Percentiles rank a stretch among this genome's conserved stretches.
Evolutionary conservation across 169 alveolate species (phyloP).

Genomic region (Plasmodium vinckei): DNA sequence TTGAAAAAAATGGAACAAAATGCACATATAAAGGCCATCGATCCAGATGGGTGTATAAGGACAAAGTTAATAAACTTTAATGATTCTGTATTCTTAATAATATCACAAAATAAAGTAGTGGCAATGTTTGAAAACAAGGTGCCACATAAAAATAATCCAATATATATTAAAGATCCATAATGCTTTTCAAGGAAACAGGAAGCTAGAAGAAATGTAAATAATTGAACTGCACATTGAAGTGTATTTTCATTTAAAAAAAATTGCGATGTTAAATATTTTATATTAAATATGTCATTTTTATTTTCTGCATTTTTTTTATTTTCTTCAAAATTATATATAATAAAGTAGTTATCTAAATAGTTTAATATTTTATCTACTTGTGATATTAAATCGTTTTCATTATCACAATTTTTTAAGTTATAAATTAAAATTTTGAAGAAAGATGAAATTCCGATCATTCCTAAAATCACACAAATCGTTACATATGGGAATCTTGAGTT

Average conservation of each 20-base stretch:
- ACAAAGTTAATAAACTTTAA: conserved; percentile 27
- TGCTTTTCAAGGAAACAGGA: conserved; percentile 66
- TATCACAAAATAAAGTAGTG: conserved; percentile 30
- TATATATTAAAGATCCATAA: conserved; percentile 44
- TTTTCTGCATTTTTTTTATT: not conserved
- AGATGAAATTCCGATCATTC: conserved; percentile 66
- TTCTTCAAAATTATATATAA: conserved; percentile 23
- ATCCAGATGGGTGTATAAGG: conserved; percentile 74
- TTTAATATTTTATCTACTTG: conserved; percentile 38
- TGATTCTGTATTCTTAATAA: conserved; percentile 26
- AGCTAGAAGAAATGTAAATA: conserved; percentile 59
- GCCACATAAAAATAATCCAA: conserved; percentile 60
- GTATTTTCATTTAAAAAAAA: conserved; percentile 55
- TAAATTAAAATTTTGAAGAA: conserved; percentile 54
- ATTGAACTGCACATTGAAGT: conserved; percentile 56
- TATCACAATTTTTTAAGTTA: conserved; percentile 43
- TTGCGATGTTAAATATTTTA: conserved; percentile 58
- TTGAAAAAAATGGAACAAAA: conserved; percentile 64
- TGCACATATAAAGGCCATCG: conserved; percentile 72
- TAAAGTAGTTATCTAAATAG: conserved; percentile 61
- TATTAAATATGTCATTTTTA: conserved; percentile 2
- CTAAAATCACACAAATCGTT: conserved; percentile 29
- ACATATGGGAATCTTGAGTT: conserved; percentile 31
- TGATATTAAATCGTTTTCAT: conserved; percentile 14
- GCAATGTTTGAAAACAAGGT: conserved; percentile 31